Base-by-base conservation (phyloP, 2,329 filamentous ascomycete species). In the Hymenotorrendiella dingleyae region DNA sequence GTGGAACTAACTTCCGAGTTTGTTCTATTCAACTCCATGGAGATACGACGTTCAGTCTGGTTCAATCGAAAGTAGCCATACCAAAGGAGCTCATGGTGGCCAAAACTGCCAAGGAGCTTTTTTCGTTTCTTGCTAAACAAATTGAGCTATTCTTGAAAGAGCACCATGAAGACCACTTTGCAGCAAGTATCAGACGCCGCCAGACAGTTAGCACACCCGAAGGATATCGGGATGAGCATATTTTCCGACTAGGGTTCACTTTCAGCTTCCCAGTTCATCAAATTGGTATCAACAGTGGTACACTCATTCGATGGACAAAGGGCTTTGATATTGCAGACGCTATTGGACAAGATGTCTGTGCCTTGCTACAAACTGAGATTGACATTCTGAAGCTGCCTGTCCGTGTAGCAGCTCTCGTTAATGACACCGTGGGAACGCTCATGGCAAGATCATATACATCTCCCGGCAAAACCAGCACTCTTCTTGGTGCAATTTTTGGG, bases 191-290 rank as follows among this genome's bases (percentile, higher is more conserved):
- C 46, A 74, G 75, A 54, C 78, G 83, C 48, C 78, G 83, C 48
- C 68, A 76, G 50, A 81, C 80, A 3, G 65, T 71, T 36, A 78
- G 74, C 62, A 72, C 73, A 20, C 71, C 72, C 16, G 70, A 76
- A 37, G 78, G 77, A 21, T 80, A 72, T 60, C 70, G 71, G 41
- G 80, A 88, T 49, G 80, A 91, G 62, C 74, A 91, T 46, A 78
- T 93, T 48, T 95, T 97, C 69, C 86, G 89, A 57, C 74, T 98
- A 30, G 93, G 93, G n/a, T 98, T 98, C 68, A 98, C 93, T 40
- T 98, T 98, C 68, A 94, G 86, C 62, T 98, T 97, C 69, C 93
- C 93, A 3, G 90, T 97, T 28, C 80, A 94, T 62, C 93, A 98
- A 64, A 74, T 86, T 45, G 90, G 88, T 28, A 95, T 98, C 64